Evolutionary conservation across 1,284 basidiomycete genomes (phyloP).

Genomic region (Boletus smithii): DNA sequence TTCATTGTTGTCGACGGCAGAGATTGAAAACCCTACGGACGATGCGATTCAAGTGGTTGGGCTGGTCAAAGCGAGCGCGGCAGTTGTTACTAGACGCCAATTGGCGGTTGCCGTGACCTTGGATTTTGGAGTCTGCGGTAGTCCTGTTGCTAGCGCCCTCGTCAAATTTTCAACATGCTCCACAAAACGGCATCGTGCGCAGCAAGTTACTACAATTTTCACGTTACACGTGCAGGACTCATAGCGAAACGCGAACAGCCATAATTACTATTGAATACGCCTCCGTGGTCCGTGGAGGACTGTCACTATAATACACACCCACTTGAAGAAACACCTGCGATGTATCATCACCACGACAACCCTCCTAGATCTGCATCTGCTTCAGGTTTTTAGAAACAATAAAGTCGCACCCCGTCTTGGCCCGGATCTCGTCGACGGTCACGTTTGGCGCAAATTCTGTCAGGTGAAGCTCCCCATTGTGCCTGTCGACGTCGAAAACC

Average conservation of each 20-base stretch:
- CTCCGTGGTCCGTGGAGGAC: not conserved
- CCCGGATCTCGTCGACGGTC: slow-evolving; percentile 75
- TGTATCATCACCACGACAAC: slow-evolving; percentile 10
- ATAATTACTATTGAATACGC: not conserved
- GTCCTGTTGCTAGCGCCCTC: slow-evolving; percentile 10
- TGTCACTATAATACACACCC: not conserved
- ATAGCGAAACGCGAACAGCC: not conserved
- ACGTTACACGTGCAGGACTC: slow-evolving; percentile 3
- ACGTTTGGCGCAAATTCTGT: slow-evolving; percentile 80
- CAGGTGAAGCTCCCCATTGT: slow-evolving; percentile 65
- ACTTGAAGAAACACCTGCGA: not conserved
- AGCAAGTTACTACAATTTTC: slow-evolving; percentile 7
- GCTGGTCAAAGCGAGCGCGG: slow-evolving; percentile 15
- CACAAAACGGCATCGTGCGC: slow-evolving; percentile 17
- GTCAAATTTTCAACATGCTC: slow-evolving; percentile 21
- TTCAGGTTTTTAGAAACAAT: slow-evolving; percentile 46
- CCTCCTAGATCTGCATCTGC: slow-evolving; percentile 23
- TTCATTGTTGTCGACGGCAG: slow-evolving; percentile 46
- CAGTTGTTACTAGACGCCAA: not conserved
- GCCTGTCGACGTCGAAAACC: slow-evolving; percentile 83
- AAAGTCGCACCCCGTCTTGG: slow-evolving; percentile 81
- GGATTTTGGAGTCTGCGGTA: too few species aligned
- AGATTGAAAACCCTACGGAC: slow-evolving; percentile 1
- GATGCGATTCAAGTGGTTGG: slow-evolving; percentile 6
- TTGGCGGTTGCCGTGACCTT: slow-evolving; percentile 1